Percentiles rank a stretch among this genome's conserved stretches.
phyloP scores from a whole-genome alignment of 768 basidiomycete species.

The Lactarius sp. region DNA sequence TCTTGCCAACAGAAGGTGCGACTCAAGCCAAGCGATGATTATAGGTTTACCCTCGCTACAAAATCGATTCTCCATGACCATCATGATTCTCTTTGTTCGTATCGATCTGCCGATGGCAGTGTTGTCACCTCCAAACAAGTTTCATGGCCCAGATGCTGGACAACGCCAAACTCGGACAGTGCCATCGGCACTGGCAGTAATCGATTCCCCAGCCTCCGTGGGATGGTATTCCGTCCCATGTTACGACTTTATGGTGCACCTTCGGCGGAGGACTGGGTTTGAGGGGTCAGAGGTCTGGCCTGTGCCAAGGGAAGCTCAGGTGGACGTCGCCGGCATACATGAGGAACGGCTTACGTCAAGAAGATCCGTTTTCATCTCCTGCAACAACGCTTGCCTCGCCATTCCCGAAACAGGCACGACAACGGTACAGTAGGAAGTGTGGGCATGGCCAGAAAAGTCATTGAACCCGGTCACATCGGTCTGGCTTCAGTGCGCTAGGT shows the following conservation, averaged over 20 bases:
- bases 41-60: neutral
- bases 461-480: constrained; percentile 44
- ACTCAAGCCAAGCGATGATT: constrained; percentile 18
- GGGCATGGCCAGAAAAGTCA: constrained; percentile 73
- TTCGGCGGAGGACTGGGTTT: constrained; percentile 70
- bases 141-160: constrained; percentile 28
- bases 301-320: constrained; percentile 30
- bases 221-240: constrained; percentile 91
- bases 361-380: constrained; percentile 91
- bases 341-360: constrained; percentile 59
- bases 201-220: constrained; percentile 73
- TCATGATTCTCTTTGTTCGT: neutral
- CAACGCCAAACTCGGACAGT: constrained; percentile 85
- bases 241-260: constrained; percentile 78
- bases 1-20: constrained; percentile 13
- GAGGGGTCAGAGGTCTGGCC: constrained; percentile 52
- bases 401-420: constrained; percentile 76
- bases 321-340: neutral
- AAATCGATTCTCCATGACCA: constrained; percentile 1
- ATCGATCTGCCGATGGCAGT: neutral
- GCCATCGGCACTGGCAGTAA: constrained; percentile 89
- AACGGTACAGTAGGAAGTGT: constrained; percentile 60
- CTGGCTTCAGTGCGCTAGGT: no score
- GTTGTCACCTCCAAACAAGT: constrained; percentile 6
- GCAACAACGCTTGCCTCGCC: constrained; percentile 76